Base-by-base conservation (phyloP, 495 filamentous ascomycete species). In the Umbilicaria muhlenbergii region DNA sequence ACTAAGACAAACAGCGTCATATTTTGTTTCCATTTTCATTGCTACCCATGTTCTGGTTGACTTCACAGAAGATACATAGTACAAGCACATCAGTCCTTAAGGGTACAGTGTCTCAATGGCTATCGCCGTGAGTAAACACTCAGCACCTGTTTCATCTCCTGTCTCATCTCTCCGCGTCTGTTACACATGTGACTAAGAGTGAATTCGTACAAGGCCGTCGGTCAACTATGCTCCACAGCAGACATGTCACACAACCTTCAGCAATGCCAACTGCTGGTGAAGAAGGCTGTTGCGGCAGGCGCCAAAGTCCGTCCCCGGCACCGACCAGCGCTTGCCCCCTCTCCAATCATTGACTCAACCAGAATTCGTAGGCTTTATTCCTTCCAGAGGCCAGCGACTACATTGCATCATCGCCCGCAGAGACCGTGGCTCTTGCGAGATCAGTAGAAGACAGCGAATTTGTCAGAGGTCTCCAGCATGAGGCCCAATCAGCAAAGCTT, bases 311-410 rank as follows among this genome's bases (percentile, higher is more conserved):
- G 51, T 41, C 5, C 18, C 15, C 41, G 34, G n/a, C 31, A 16
- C 37, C n/a, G 42, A 13, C 32, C 34, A 24, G 44, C 39, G 3
- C 14, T 39, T 15, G 12, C 39, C 15, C 28, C 32, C 38, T 32
- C 28, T 11, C 15, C 21, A 39, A 16, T 54, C 51, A 34, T 55
- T 35, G 17, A 8, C 38, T 42, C 43, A 48, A 36, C 34, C 37
- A 7, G 12, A 37, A 44, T 50, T 16, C 39, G 34, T 46, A 89
- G 83, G 77, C 81, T 19, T 68, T 95, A 41, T 94, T 94, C 60
- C 81, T 95, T 47, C 91, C 87, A 14, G 87, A 95, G 69, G 88
- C 88, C 34, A 77, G 71, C 45, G 88, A 94, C 63, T 95, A 93
- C 67, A 87, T 94, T 48, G 77, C 73, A 36, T 65, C 68, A 13